Evolutionary conservation across 768 basidiomycete species (phyloP), one percentile per base, ranked within the genome.

Genomic region (Melanogaster broomeanus): DNA sequence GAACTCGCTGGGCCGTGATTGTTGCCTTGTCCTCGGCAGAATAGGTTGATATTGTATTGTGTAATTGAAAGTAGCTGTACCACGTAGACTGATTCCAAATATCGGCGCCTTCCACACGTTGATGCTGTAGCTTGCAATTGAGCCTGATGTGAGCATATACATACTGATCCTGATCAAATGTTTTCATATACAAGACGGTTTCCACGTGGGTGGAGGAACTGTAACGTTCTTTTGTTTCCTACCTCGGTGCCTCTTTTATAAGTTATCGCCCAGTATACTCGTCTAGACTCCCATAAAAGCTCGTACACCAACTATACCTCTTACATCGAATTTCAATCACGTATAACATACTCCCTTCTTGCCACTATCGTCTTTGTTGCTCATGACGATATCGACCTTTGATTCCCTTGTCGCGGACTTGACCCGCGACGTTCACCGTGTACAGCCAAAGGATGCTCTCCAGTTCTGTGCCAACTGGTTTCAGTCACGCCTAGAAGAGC

Each of bases 401-500:
- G 87, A 93, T 57, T 73, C 76, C 37, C 88, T 98, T 56, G 77
- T 97, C 56, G 78, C 76, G 49, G 93, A 98, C 66, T 79, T 98
- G 48, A 87, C 90, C 58, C 85, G 91, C 66, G 95, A 96, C 68
- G 83, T 82, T 38, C 79, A 89, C 38, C 87, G 90, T 57, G 90
- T 83, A 4, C 90, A 93, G 67, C 94, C 96, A 19, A 85, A 82
- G 61, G 96, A 98, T 65, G 83, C 87, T 4, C 85, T 97, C 41
- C 96, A 98, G 71, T 93, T 88, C 70, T 91, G 88, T 62, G 85
- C 95, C 42, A 93, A 86, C 62, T 98, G 94, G 94, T 98, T 98
- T 72, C 90, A 94, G 67, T 79, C 81, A 55, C 83, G 90, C 49
- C 77, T 95, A 44, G 88, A 93, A 57, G 89, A 93, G 64, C 93